These are phyloP conservation scores for Solanum peruvianum DNA, from an alignment of 257 asterid genomes.

Conservation along the genomic window DNA sequence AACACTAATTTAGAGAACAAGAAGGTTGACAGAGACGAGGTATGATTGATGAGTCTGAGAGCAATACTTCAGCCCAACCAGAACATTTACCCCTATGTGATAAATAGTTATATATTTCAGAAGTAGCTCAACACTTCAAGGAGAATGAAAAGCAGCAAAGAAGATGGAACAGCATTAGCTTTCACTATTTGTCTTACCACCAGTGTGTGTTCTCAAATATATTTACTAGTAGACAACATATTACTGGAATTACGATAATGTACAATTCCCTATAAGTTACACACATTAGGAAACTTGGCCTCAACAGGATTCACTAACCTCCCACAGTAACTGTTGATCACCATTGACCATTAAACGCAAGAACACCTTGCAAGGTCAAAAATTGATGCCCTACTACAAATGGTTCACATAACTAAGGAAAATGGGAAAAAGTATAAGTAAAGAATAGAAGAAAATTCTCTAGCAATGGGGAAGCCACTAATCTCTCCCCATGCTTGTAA, in stretches of 20 bases:
- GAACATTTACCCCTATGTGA: not conserved
- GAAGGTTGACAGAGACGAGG: not conserved
- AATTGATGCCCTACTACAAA: not conserved
- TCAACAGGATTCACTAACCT: not conserved
- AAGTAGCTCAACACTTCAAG: not conserved
- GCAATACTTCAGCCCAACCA: not conserved
- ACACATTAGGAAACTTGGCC: not conserved
- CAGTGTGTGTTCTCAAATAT: not conserved
- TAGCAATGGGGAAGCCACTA: slow-evolving; percentile 5
- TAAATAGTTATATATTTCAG: not conserved
- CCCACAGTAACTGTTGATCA: not conserved
- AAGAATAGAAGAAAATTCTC: slow-evolving; percentile 1
- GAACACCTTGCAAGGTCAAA: not conserved
- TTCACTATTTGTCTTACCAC: not conserved
- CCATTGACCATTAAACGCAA: not conserved
- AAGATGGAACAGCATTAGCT: not conserved
- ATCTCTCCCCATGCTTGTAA: slow-evolving; percentile 24
- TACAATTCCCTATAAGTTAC: not conserved
- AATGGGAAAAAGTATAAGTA: not conserved
- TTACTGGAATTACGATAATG: not conserved
- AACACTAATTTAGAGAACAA: not conserved
- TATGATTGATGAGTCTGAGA: not conserved
- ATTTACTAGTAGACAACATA: not conserved
- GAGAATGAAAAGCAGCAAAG: not conserved
- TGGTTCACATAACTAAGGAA: not conserved